Conservation (phyloP, 1,284 basidiomycete species). For the Lentinus polychrous region DNA sequence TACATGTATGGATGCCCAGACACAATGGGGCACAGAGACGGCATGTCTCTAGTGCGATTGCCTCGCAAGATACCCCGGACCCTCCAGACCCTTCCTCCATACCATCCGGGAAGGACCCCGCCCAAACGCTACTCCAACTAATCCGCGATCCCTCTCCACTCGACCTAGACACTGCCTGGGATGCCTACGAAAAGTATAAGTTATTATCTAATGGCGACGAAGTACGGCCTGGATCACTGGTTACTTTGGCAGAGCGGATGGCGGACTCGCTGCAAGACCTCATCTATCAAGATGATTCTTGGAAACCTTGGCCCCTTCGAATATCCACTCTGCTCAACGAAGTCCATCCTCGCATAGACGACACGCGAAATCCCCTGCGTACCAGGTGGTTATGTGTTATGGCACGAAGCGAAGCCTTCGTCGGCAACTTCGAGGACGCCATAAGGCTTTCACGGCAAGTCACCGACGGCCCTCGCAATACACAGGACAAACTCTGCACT, state of each 20-base stretch:
- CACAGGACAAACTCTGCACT: conserved; percentile 17
- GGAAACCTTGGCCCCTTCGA: conserved; percentile 33
- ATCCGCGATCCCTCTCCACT: background rate
- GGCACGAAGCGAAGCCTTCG: conserved; percentile 16
- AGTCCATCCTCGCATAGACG: conserved; percentile 17
- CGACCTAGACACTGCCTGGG: conserved; percentile 33
- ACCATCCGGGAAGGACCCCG: conserved; percentile 2
- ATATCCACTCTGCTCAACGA: conserved; percentile 28
- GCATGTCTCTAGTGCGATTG: conserved; percentile 19
- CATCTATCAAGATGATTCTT: conserved; percentile 6
- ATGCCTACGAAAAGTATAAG: conserved; percentile 24
- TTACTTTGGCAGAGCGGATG: conserved; percentile 24
- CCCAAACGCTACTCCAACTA: background rate
- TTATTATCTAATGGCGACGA: conserved; percentile 13
- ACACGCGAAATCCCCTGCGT: conserved; percentile 13
- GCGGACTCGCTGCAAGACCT: background rate
- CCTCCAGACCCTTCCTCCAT: conserved; percentile 5
- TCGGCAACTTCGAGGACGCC: conserved; percentile 18
- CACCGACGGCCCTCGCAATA: conserved; percentile 12
- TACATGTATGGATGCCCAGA: conserved; percentile 14
- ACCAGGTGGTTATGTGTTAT: conserved; percentile 5
- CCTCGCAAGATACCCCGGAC: conserved; percentile 1
- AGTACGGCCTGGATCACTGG: conserved; percentile 19
- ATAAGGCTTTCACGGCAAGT: conserved; percentile 7
- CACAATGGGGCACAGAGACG: conserved; percentile 18